Evolutionary conservation across 1,284 basidiomycete species (phyloP).

Genomic region (Golubevia sp.): DNA sequence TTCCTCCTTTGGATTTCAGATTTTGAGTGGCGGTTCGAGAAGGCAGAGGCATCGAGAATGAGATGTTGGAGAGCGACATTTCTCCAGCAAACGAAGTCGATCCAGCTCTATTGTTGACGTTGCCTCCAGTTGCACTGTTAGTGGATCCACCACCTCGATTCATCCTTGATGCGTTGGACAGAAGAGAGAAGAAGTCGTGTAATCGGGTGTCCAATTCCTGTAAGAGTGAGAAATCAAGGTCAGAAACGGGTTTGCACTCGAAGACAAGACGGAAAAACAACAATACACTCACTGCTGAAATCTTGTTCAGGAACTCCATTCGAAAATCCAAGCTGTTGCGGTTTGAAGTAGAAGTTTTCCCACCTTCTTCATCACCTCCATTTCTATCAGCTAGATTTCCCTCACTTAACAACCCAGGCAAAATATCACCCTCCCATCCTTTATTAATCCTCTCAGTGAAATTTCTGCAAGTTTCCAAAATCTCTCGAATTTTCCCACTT

Average conservation of each 20-base stretch:
- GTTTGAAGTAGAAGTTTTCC: no score
- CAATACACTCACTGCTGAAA: slow-evolving; percentile 70
- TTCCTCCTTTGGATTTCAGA: no score
- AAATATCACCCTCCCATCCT: slow-evolving; percentile 86
- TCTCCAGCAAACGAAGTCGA: neutral
- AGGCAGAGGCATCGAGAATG: neutral
- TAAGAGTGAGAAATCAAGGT: neutral
- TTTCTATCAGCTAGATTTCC: slow-evolving; percentile 70
- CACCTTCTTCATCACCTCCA: slow-evolving; percentile 71
- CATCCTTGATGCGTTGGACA: slow-evolving; percentile 9
- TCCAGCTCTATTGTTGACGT: no score
- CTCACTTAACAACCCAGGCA: slow-evolving; percentile 80
- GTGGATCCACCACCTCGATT: neutral
- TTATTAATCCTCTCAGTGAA: slow-evolving; percentile 79
- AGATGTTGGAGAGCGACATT: neutral
- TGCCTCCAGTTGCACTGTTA: neutral
- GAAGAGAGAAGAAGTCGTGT: slow-evolving; percentile 19
- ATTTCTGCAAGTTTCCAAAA: slow-evolving; percentile 79
- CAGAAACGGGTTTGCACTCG: no score
- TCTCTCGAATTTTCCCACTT: slow-evolving; percentile 70
- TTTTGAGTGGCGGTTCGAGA: neutral
- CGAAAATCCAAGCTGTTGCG: no score
- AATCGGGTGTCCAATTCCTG: slow-evolving; percentile 9
- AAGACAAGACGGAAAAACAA: no score
- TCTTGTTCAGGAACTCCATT: slow-evolving; percentile 71